Evolutionary conservation across 805 yeast species (phyloP).

Genomic region (Saccharomycopsis lassenensis): DNA sequence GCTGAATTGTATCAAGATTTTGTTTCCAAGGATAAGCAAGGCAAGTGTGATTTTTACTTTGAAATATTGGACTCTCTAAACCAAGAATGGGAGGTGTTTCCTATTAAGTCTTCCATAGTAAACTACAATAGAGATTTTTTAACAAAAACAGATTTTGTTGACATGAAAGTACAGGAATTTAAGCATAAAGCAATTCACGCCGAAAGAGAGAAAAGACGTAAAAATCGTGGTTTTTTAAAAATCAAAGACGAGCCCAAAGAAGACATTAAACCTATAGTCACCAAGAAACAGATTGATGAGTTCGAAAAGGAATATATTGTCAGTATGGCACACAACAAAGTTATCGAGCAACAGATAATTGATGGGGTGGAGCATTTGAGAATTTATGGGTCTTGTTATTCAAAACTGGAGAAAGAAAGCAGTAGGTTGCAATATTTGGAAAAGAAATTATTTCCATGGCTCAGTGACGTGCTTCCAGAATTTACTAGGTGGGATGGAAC

Average conservation of each 20-base stretch:
- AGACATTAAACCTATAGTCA: neutral
- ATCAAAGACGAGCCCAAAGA: neutral
- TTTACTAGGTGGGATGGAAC: slow-evolving; percentile 27
- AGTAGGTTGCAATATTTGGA: slow-evolving; percentile 1
- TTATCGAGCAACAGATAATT: slow-evolving; percentile 29
- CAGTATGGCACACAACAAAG: slow-evolving; percentile 15
- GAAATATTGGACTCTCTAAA: neutral
- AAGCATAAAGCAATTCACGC: neutral
- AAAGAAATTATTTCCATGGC: slow-evolving; percentile 28
- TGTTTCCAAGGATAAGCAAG: neutral
- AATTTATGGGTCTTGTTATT: slow-evolving; percentile 37
- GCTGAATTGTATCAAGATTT: neutral
- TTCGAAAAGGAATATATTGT: slow-evolving; percentile 1
- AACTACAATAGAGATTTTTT: slow-evolving; percentile 3
- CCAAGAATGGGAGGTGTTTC: neutral
- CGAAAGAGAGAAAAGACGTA: neutral
- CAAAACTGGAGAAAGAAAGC: slow-evolving; percentile 22
- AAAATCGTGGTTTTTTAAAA: neutral
- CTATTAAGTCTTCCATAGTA: neutral
- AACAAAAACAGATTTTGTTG: neutral
- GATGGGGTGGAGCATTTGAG: slow-evolving; percentile 35
- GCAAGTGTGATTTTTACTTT: neutral
- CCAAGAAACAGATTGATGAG: neutral
- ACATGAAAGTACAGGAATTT: neutral
- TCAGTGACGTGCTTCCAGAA: slow-evolving; percentile 27